These are phyloP conservation scores for Peronospora destructor DNA, from an alignment of 352 stramenopile species.

Conservation along the genomic window DNA sequence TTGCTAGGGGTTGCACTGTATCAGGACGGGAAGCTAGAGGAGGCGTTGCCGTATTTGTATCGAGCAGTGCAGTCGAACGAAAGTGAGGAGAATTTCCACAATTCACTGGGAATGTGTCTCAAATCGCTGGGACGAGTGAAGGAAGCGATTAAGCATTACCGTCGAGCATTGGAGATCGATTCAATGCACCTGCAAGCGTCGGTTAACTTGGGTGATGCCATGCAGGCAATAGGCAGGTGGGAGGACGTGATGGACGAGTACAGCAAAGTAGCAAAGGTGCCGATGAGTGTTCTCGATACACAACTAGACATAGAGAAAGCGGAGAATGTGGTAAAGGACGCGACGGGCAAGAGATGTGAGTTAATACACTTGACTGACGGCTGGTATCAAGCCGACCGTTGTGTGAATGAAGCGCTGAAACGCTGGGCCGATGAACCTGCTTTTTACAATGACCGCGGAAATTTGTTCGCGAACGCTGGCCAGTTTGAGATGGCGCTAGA, in stretches of 20 bases:
- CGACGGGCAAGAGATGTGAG: conserved; percentile 43
- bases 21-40: conserved; percentile 29
- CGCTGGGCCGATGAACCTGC: conserved; percentile 45
- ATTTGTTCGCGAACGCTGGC: conserved; percentile 41
- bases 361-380: conserved; percentile 45
- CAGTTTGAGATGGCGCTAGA: conserved; percentile 52
- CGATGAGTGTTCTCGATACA: conserved; percentile 12
- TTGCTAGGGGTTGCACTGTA: conserved; percentile 41
- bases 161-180: conserved; percentile 41
- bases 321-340: conserved; percentile 30
- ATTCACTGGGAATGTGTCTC: conserved; percentile 48
- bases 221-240: conserved; percentile 43
- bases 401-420: conserved; percentile 39
- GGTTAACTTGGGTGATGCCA: conserved; percentile 47
- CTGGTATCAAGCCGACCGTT: conserved; percentile 42
- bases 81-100: conserved; percentile 45
- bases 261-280: conserved; percentile 30
- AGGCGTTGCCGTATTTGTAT: conserved; percentile 34
- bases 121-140: conserved; percentile 29
- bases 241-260: conserved; percentile 52
- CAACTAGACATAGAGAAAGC: conserved; percentile 15
- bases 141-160: conserved; percentile 47
- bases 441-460: conserved; percentile 57
- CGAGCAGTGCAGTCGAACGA: conserved; percentile 39
- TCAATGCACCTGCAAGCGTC: conserved; percentile 37